These are phyloP conservation scores for Parsonsia alboflavescens DNA, from an alignment of 257 asterid genomes.

Conservation along the genomic window DNA sequence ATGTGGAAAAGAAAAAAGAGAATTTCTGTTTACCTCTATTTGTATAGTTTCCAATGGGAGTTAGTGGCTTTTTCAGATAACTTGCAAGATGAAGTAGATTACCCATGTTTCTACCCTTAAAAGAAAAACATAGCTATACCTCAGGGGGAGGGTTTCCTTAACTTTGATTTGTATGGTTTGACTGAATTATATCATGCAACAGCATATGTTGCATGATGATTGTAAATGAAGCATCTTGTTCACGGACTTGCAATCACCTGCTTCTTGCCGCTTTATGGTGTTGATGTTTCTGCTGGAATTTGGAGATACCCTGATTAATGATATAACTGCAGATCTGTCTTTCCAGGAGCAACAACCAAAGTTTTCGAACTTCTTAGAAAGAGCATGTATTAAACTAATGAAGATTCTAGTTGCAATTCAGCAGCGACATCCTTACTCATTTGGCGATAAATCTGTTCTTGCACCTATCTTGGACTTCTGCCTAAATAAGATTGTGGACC, in stretches of 20 bases:
- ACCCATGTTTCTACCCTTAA: background rate
- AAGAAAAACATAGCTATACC: background rate
- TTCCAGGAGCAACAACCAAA: slow-evolving; percentile 65
- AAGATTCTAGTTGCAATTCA: slow-evolving; percentile 79
- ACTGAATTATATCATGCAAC: background rate
- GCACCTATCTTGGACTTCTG: slow-evolving; percentile 75
- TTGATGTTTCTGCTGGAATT: slow-evolving; percentile 3
- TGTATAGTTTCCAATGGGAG: background rate
- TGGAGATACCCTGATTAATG: slow-evolving; percentile 26
- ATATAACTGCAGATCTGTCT: slow-evolving; percentile 70
- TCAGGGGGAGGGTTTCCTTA: background rate
- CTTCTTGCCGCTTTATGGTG: background rate
- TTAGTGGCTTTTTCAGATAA: background rate
- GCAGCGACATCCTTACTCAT: slow-evolving; percentile 87
- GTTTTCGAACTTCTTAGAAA: slow-evolving; percentile 71
- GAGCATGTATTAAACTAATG: slow-evolving; percentile 76
- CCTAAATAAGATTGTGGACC: slow-evolving; percentile 71
- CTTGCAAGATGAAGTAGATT: background rate
- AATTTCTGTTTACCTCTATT: background rate
- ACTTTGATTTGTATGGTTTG: background rate
- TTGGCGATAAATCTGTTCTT: slow-evolving; percentile 82
- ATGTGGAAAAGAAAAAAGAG: background rate
- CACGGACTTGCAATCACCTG: background rate
- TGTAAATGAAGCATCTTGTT: background rate
- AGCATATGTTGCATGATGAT: background rate